Evolutionary conservation across 2,329 filamentous ascomycete genomes (phyloP), one percentile per base, ranked within the genome.

Genomic region (Talaromyces islandicus): DNA sequence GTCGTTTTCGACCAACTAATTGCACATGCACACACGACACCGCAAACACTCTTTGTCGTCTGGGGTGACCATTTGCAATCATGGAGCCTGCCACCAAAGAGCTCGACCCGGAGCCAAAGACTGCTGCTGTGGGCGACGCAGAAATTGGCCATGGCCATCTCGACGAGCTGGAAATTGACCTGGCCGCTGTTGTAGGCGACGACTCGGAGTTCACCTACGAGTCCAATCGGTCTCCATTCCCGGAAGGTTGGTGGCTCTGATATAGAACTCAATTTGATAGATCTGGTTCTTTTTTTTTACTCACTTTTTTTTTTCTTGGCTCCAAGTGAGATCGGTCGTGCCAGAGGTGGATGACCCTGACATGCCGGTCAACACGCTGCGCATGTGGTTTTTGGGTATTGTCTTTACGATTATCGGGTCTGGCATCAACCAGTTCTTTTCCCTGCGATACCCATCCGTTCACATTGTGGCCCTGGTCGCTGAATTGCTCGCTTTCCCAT

Each of bases 391-490:
- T 17, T 64, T 80, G 0, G 78, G 78, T 0, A 71, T 79, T 51
- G 54, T 80, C 29, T 79, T 80, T 56, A 77, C 77, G 5, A 73
- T 79, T 11, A 58, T 80, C 35, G 77, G 76, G 19, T 73, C 77
- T 9, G 77, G 73, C 2, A 73, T 80, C 43, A 78, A 79, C 61
- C 76, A 78, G 57, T 78, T 80, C 67, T 80, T 80, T 67, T 72
- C 71, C 10, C 69, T 80, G 58, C 73, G 77, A 12, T 78, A 79
- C 60, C 78, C 78, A 0, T 72, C 74, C 12, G 73, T 80, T 12
- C 71, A 72, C 56, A 79, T 80, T 54, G 75, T 75, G 4, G 74
- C 76, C 0, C 70, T 79, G 12, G 77, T 80, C 0, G 76, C 77
- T 0, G 75, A 80, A 67, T 66, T 80, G 24, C 64, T 80, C 14